These are phyloP conservation scores for Pythium sp. DNA, from an alignment of 352 stramenopile species.

Conservation along the genomic window DNA sequence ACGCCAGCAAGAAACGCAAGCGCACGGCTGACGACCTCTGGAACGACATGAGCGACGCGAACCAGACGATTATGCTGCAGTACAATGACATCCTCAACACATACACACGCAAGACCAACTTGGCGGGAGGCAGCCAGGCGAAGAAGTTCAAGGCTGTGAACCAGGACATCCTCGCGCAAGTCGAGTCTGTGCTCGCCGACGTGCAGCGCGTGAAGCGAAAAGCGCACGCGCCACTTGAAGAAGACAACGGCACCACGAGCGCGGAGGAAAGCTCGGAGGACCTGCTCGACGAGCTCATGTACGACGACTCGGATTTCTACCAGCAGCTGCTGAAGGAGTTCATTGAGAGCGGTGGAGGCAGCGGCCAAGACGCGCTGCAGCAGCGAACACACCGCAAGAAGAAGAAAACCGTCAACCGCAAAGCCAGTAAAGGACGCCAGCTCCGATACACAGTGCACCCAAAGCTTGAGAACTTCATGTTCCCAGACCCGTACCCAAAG, in stretches of 20 bases:
- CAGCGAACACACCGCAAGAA: constrained; percentile 78
- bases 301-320: constrained; percentile 88
- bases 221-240: constrained; percentile 63
- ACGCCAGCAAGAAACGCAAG: constrained; percentile 62
- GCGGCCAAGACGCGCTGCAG: constrained; percentile 43
- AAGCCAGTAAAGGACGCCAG: constrained; percentile 82
- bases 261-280: constrained; percentile 42
- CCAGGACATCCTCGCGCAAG: constrained; percentile 81
- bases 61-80: constrained; percentile 51
- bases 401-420: constrained; percentile 86
- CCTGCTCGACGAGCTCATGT: constrained; percentile 78
- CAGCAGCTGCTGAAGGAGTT: constrained; percentile 89
- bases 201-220: constrained; percentile 81
- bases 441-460: constrained; percentile 83
- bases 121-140: constrained; percentile 53
- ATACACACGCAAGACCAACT: constrained; percentile 70
- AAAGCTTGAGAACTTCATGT: constrained; percentile 91
- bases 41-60: constrained; percentile 40
- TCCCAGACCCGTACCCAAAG: constrained; percentile 74
- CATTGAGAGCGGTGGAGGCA: constrained; percentile 71
- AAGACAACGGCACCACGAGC: constrained; percentile 30
- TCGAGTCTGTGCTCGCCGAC: constrained; percentile 83
- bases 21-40: constrained; percentile 57
- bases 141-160: constrained; percentile 91
- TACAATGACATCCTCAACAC: constrained; percentile 85